Conservation (phyloP, 2,329 filamentous ascomycete genomes). For the Paradendryphiella salina region DNA sequence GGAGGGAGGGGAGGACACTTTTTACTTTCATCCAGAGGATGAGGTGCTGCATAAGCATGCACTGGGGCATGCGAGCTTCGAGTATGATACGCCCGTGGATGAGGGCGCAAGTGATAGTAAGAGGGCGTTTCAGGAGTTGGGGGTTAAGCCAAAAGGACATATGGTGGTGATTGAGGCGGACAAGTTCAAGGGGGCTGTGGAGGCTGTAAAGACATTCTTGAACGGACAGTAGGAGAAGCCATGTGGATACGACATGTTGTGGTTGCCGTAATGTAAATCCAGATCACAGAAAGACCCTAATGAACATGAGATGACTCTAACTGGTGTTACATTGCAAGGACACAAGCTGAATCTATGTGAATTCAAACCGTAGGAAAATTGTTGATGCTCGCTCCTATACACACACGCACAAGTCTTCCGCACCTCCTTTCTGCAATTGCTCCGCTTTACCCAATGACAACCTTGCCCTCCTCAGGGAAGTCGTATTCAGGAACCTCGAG, state of each 20-base stretch:
- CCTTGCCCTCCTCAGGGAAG: conserved; percentile 85
- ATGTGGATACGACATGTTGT: not conserved
- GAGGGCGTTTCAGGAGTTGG: conserved; percentile 90
- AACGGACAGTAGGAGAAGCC: conserved; percentile 34
- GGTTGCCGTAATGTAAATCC: not conserved
- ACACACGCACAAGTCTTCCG: conserved; percentile 28
- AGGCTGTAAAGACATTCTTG: conserved; percentile 75
- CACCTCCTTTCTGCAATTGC: conserved; percentile 8
- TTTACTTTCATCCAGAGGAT: conserved; percentile 96
- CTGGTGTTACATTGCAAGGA: conserved; percentile 46
- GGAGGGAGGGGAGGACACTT: conserved; percentile 58
- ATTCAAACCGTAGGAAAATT: conserved; percentile 34
- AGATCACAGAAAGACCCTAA: not conserved
- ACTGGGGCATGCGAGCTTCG: conserved; percentile 68
- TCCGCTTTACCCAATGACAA: conserved; percentile 81
- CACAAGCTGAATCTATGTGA: conserved; percentile 40
- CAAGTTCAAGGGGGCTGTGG: conserved; percentile 75
- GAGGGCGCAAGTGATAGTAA: conserved; percentile 87
- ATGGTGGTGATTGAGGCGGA: conserved; percentile 82
- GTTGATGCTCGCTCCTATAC: conserved; percentile 43
- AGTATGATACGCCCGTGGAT: conserved; percentile 76
- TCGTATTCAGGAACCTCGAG: conserved; percentile 91
- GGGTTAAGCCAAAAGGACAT: conserved; percentile 80
- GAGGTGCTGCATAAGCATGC: conserved; percentile 82
- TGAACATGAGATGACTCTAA: conserved; percentile 28